Percentiles rank a stretch among this genome's conserved stretches.
Evolutionary conservation across 169 alveolate genomes (phyloP).

Genomic region (Fabrea salina): DNA sequence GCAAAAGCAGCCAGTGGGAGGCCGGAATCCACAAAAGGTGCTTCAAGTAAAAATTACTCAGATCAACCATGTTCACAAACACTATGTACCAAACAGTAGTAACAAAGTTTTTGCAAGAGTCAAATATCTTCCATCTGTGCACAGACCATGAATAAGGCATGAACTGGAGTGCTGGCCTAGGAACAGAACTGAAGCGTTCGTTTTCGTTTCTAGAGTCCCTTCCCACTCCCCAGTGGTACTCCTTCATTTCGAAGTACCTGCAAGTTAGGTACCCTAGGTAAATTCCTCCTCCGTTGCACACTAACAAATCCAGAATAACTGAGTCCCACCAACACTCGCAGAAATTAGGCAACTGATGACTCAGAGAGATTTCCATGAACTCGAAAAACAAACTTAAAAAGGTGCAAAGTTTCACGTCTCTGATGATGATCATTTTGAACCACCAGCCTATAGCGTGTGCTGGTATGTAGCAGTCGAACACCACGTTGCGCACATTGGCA

Average conservation of each 20-base stretch:
- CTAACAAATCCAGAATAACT: slow-evolving; percentile 76
- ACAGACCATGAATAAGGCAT: slow-evolving; percentile 43
- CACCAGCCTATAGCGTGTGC: slow-evolving; percentile 89
- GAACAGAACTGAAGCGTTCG: background rate
- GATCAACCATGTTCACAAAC: slow-evolving; percentile 73
- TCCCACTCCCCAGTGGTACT: slow-evolving; percentile 27
- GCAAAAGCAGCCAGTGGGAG: slow-evolving; percentile 64
- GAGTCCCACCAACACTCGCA: slow-evolving; percentile 95
- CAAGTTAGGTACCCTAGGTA: slow-evolving; percentile 48
- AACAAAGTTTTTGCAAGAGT: slow-evolving; percentile 56
- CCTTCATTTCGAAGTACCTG: slow-evolving; percentile 18
- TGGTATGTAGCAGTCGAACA: slow-evolving; percentile 76
- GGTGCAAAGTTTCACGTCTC: slow-evolving; percentile 83
- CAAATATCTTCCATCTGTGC: slow-evolving; percentile 67
- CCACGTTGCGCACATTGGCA: slow-evolving; percentile 53
- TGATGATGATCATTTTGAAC: slow-evolving; percentile 81
- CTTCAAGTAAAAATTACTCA: slow-evolving; percentile 80
- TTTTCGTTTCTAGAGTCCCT: slow-evolving; percentile 31
- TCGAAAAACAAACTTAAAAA: slow-evolving; percentile 79
- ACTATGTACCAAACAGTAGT: slow-evolving; percentile 58
- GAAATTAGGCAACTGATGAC: slow-evolving; percentile 89
- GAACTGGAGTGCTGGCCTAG: slow-evolving; percentile 16
- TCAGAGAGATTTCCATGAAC: slow-evolving; percentile 83
- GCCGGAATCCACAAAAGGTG: slow-evolving; percentile 74
- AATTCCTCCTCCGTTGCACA: slow-evolving; percentile 82